phyloP scores from a whole-genome alignment of 805 yeast species.

The Schizosaccharomyces octosporus region DNA sequence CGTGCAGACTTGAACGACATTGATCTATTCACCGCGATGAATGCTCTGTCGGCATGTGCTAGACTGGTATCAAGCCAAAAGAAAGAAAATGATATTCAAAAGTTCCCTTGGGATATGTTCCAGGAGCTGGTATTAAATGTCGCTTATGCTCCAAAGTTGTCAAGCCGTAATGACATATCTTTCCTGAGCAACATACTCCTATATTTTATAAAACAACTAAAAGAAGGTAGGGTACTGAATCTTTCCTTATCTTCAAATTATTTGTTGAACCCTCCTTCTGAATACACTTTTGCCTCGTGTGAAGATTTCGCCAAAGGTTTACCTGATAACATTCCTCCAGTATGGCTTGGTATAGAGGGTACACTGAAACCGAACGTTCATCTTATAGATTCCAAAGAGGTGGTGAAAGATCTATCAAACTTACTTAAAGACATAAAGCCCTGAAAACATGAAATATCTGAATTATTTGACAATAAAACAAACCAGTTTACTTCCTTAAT shows the following conservation, averaged over 20 bases:
- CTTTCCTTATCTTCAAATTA: neutral
- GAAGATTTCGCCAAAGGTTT: neutral
- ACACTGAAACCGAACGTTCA: neutral
- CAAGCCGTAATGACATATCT: neutral
- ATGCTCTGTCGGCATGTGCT: neutral
- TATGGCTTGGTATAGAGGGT: neutral
- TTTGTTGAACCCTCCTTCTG: neutral
- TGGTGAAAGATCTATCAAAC: too few relatives aligned
- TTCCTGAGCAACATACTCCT: neutral
- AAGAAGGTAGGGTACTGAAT: neutral
- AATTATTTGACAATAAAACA: too few relatives aligned
- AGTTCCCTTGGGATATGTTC: neutral
- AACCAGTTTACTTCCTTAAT: too few relatives aligned
- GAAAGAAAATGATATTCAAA: neutral
- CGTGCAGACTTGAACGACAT: conserved; percentile 46
- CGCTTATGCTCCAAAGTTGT: neutral
- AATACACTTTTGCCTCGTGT: neutral
- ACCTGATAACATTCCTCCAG: neutral
- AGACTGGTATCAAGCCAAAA: neutral
- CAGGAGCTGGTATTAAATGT: neutral
- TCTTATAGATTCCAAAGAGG: too few relatives aligned
- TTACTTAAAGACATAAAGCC: too few relatives aligned
- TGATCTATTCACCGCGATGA: conserved; percentile 21
- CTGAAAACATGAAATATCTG: too few relatives aligned
- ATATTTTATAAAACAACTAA: neutral